These are phyloP conservation scores for Schwanniomyces occidentalis DNA, from an alignment of 805 yeast genomes.

Conservation along the genomic window DNA sequence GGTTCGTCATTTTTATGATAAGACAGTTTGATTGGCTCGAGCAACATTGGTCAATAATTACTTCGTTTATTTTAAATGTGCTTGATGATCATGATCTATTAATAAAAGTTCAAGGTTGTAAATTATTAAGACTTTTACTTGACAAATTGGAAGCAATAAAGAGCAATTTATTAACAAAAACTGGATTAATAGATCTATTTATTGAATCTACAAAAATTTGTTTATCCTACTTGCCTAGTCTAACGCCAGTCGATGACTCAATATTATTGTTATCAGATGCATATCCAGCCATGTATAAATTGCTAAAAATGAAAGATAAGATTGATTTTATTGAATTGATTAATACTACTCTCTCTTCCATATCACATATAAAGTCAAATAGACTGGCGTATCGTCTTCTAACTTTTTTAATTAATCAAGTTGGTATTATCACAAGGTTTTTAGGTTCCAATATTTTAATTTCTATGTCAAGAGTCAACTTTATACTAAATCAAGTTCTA, in stretches of 20 bases:
- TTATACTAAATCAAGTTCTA: conserved; percentile 30
- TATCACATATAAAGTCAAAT: conserved; percentile 19
- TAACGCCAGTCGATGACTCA: conserved; percentile 24
- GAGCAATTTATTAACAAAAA: conserved; percentile 12
- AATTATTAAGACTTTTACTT: conserved; percentile 16
- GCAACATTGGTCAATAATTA: conserved; percentile 23
- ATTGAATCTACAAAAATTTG: conserved; percentile 24
- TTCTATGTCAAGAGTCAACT: conserved; percentile 28
- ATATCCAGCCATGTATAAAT: conserved; percentile 17
- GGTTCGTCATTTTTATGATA: conserved; percentile 18
- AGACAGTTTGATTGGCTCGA: conserved; percentile 8
- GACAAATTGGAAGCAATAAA: conserved; percentile 1
- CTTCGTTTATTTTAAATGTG: conserved; percentile 34
- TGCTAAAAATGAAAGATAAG: conserved; percentile 11
- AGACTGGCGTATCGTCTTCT: conserved; percentile 11
- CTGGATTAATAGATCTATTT: conserved; percentile 30
- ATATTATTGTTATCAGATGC: conserved; percentile 19
- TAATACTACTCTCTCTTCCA: conserved; percentile 22
- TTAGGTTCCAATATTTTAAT: conserved; percentile 18
- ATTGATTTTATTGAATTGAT: conserved; percentile 22
- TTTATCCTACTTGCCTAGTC: conserved; percentile 27
- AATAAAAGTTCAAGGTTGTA: conserved; percentile 27
- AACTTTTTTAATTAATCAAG: conserved; percentile 18
- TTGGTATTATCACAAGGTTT: conserved; percentile 8
- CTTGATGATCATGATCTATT: conserved; percentile 33